Percentiles rank a stretch among this genome's conserved stretches.
Conservation (phyloP, 176 grass and related monocot genomes). For the Stipa capillata region DNA sequence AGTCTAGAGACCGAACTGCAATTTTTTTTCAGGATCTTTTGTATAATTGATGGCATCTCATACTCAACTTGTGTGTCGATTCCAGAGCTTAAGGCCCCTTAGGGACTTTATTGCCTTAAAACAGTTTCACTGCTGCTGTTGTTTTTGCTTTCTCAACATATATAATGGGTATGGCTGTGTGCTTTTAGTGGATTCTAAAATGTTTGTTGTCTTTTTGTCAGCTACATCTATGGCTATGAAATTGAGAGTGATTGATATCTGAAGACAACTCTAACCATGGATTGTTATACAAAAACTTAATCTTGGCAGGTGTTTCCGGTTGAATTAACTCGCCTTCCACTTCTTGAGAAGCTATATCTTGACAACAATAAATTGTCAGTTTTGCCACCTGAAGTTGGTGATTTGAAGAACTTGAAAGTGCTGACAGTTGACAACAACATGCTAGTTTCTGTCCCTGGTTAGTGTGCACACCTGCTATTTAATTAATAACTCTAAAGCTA, state of each 20-base stretch:
- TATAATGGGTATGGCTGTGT: background rate
- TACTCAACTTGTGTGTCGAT: background rate
- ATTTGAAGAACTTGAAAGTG: constrained; percentile 76
- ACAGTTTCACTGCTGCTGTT: background rate
- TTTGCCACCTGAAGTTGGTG: constrained; percentile 90
- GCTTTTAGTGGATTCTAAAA: background rate
- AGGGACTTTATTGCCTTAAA: background rate
- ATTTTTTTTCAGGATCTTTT: background rate
- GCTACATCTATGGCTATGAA: background rate
- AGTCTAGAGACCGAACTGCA: background rate
- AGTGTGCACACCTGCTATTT: constrained; percentile 13
- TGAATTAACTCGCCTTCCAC: constrained; percentile 72
- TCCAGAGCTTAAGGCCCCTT: background rate
- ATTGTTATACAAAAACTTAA: constrained; percentile 15
- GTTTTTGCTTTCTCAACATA: background rate
- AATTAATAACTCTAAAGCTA: background rate
- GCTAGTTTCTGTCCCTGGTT: constrained; percentile 96
- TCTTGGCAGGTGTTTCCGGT: constrained; percentile 77
- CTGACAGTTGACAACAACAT: constrained; percentile 82
- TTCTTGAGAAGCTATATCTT: constrained; percentile 90
- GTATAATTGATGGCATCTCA: background rate
- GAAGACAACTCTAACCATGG: constrained; percentile 17
- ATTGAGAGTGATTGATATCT: background rate
- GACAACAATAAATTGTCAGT: constrained; percentile 84
- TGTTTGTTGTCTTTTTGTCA: background rate